Evolutionary conservation across 768 basidiomycete species (phyloP).

Genomic region (Gloeopeniophorella convolvens): DNA sequence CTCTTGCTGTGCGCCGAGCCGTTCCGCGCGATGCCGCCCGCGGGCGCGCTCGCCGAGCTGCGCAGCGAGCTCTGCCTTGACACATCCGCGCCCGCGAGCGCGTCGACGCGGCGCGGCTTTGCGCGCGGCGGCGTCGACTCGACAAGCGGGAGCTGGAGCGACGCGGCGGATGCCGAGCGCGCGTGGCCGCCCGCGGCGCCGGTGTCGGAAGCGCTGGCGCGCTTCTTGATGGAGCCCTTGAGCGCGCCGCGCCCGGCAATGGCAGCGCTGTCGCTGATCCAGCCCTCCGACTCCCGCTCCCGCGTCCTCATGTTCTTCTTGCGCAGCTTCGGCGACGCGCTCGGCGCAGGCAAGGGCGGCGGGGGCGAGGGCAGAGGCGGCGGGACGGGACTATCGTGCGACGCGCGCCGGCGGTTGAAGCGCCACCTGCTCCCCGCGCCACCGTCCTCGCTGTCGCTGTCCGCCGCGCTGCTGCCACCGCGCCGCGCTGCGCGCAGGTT

Average conservation of each 20-base stretch:
- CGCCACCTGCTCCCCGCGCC: slow-evolving; percentile 8
- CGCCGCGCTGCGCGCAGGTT: slow-evolving; percentile 25
- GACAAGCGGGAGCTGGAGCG: neutral
- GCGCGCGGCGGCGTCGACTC: neutral
- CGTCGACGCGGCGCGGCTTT: slow-evolving; percentile 2
- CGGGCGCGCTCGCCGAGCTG: neutral
- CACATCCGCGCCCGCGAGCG: slow-evolving; percentile 2
- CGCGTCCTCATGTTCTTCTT: neutral
- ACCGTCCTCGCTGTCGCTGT: slow-evolving; percentile 27
- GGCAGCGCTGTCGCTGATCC: slow-evolving; percentile 18
- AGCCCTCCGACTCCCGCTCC: slow-evolving; percentile 17
- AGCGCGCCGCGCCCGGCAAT: slow-evolving; percentile 14
- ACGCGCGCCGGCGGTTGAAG: slow-evolving; percentile 9
- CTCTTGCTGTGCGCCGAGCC: neutral
- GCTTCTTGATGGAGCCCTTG: slow-evolving; percentile 2
- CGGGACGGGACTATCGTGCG: slow-evolving; percentile 7
- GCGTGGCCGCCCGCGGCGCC: too few relatives aligned
- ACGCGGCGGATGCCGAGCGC: slow-evolving; percentile 1
- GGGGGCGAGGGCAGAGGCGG: neutral
- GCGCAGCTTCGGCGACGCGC: slow-evolving; percentile 3
- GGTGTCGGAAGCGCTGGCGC: neutral
- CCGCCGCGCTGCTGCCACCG: too few relatives aligned
- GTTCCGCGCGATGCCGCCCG: neutral
- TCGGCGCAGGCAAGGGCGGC: neutral
- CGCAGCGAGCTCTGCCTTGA: slow-evolving; percentile 10